phyloP scores from a whole-genome alignment of 2,329 filamentous ascomycete species.

The Curvularia verruculosa region DNA sequence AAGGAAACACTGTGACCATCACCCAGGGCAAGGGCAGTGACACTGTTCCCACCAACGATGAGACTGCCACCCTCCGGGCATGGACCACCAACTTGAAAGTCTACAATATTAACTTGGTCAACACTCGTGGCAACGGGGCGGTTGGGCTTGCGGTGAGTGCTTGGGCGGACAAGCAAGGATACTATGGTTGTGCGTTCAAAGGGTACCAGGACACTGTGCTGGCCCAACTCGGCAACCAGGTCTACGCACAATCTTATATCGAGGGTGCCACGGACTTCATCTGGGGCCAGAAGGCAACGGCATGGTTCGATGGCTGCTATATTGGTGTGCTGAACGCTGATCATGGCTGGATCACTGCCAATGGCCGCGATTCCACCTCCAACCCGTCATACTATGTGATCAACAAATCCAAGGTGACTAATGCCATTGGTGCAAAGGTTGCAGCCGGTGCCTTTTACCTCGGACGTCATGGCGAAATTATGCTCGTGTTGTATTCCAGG shows the following conservation, averaged over 20 bases:
- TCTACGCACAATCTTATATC: slow-evolving; percentile 64
- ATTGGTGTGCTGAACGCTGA: slow-evolving; percentile 54
- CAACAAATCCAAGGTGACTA: slow-evolving; percentile 58
- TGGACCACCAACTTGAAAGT: slow-evolving; percentile 60
- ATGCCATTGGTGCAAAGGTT: slow-evolving; percentile 49
- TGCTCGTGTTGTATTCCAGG: slow-evolving; percentile 60
- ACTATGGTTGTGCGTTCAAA: slow-evolving; percentile 62
- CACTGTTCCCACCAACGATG: slow-evolving; percentile 59
- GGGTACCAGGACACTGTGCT: slow-evolving; percentile 63
- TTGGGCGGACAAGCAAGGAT: slow-evolving; percentile 59
- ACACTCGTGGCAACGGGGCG: slow-evolving; percentile 54
- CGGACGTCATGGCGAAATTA: slow-evolving; percentile 60
- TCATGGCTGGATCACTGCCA: slow-evolving; percentile 51
- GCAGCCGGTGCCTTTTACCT: slow-evolving; percentile 54
- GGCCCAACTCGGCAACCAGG: slow-evolving; percentile 56
- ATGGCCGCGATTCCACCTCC: slow-evolving; percentile 38
- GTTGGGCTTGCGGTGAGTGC: slow-evolving; percentile 63
- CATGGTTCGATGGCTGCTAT: slow-evolving; percentile 60
- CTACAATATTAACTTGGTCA: slow-evolving; percentile 66
- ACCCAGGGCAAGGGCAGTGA: slow-evolving; percentile 56
- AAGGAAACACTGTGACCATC: slow-evolving; percentile 64
- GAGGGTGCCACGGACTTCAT: slow-evolving; percentile 66
- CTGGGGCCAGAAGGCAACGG: slow-evolving; percentile 60
- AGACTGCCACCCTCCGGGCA: slow-evolving; percentile 58
- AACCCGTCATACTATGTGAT: slow-evolving; percentile 60